A percentile compares a stretch with the other conserved stretches of the same genome.
phyloP scores from a whole-genome alignment of 352 stramenopile species.

The Phytophthora uliginosa region DNA sequence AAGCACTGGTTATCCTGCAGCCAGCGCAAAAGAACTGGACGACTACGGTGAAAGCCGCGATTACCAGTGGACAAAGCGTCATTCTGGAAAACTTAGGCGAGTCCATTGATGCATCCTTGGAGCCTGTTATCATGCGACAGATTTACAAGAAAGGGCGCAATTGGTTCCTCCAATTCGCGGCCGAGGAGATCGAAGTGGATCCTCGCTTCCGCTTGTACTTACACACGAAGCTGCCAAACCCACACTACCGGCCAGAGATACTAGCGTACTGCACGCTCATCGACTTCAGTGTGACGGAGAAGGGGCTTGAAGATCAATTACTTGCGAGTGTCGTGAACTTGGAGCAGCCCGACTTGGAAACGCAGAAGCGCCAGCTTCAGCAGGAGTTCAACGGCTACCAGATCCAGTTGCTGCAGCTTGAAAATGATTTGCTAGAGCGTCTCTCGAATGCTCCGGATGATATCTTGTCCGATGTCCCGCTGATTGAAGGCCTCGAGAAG shows the following conservation, averaged over 20 bases:
- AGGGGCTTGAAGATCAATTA: constrained; percentile 92
- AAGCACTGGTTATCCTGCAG: constrained; percentile 76
- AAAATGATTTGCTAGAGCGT: constrained; percentile 91
- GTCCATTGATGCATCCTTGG: constrained; percentile 86
- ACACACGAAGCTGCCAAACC: constrained; percentile 94
- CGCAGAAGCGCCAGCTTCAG: constrained; percentile 89
- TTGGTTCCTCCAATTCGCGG: constrained; percentile 90
- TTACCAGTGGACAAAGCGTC: constrained; percentile 80
- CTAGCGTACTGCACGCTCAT: constrained; percentile 94
- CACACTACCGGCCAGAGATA: constrained; percentile 94
- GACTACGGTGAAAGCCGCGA: constrained; percentile 77
- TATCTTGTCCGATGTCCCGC: constrained; percentile 91
- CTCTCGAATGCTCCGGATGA: constrained; percentile 94
- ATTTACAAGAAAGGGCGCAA: constrained; percentile 91
- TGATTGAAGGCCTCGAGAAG: constrained; percentile 94
- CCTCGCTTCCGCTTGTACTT: constrained; percentile 89
- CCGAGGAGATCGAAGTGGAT: constrained; percentile 93
- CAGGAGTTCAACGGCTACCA: constrained; percentile 95
- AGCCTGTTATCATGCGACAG: constrained; percentile 91
- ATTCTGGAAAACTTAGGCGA: constrained; percentile 94
- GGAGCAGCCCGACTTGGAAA: constrained; percentile 91
- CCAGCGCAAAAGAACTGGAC: constrained; percentile 84
- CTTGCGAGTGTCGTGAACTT: constrained; percentile 91
- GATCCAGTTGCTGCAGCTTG: constrained; percentile 91
- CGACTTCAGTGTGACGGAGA: constrained; percentile 95